phyloP scores from a whole-genome alignment of 495 filamentous ascomycete species.

The Neurospora sp. region DNA sequence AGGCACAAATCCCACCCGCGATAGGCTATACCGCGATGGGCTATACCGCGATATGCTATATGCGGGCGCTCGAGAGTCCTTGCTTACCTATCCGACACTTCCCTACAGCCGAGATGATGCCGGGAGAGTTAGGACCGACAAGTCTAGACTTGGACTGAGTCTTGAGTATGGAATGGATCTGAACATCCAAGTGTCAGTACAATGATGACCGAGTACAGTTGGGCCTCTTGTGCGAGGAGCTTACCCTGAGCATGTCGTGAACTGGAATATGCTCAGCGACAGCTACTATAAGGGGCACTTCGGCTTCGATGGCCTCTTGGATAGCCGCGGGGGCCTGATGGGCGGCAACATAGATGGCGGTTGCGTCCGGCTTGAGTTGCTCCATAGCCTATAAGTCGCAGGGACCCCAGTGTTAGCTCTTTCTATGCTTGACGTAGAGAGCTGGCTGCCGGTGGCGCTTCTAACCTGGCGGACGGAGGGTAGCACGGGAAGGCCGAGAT shows the following conservation, averaged over 20 bases:
- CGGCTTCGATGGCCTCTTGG: slow-evolving; percentile 80
- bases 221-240: slow-evolving; percentile 7
- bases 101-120: slow-evolving; percentile 75
- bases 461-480: slow-evolving; percentile 49
- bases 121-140: slow-evolving; percentile 78
- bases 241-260: slow-evolving; percentile 72
- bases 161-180: slow-evolving; percentile 65
- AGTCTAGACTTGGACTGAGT: slow-evolving; percentile 74
- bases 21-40: neutral
- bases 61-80: neutral
- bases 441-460: neutral
- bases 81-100: slow-evolving; percentile 60
- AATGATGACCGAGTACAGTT: neutral
- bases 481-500: slow-evolving; percentile 71
- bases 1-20: neutral
- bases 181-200: slow-evolving; percentile 5
- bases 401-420: neutral
- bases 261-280: slow-evolving; percentile 88
- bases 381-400: slow-evolving; percentile 50
- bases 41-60: neutral
- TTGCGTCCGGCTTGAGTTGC: slow-evolving; percentile 69
- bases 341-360: slow-evolving; percentile 78
- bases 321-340: slow-evolving; percentile 68
- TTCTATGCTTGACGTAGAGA: neutral
- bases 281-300: slow-evolving; percentile 77